A percentile compares a stretch with the other conserved stretches of the same genome.
Evolutionary conservation across 768 basidiomycete species (phyloP).

Genomic region (Kondoa malvinella): DNA sequence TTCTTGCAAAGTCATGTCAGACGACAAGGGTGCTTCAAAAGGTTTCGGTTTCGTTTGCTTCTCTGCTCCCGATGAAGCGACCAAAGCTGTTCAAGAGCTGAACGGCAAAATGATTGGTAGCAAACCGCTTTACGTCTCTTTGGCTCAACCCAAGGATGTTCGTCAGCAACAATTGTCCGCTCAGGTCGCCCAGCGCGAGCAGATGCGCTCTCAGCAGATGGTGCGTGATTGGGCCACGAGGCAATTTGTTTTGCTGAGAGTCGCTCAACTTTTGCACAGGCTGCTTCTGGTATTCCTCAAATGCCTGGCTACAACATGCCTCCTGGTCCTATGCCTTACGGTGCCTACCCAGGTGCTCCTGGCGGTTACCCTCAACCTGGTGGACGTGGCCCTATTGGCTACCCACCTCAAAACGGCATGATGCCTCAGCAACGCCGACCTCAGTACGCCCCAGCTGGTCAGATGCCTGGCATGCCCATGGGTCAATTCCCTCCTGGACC

Average conservation of each 20-base stretch:
- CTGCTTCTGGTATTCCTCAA: conserved; percentile 63
- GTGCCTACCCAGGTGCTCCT: conserved; percentile 55
- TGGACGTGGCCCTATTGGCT: conserved; percentile 40
- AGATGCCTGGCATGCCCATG: conserved; percentile 49
- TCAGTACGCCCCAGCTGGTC: conserved; percentile 52
- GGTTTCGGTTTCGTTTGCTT: conserved; percentile 99
- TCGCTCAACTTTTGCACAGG: no score
- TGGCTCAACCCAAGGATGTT: conserved; percentile 94
- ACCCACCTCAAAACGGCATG: conserved; percentile 52
- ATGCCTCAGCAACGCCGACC: conserved; percentile 33
- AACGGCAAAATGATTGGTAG: conserved; percentile 95
- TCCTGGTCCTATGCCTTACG: conserved; percentile 51
- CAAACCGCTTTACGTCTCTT: conserved; percentile 95
- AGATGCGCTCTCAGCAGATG: conserved; percentile 90
- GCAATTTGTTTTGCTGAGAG: not conserved
- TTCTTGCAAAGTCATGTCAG: conserved; percentile 97
- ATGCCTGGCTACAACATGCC: conserved; percentile 72
- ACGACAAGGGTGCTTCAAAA: conserved; percentile 80
- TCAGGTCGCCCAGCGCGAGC: conserved; percentile 85
- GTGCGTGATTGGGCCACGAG: no score
- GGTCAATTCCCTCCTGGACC: conserved; percentile 45
- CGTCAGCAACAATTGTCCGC: conserved; percentile 96
- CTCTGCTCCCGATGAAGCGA: conserved; percentile 93
- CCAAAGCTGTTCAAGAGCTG: conserved; percentile 98
- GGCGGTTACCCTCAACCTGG: conserved; percentile 37